phyloP scores from a whole-genome alignment of 345 rosid genomes.

The Capsella bursapastoris region DNA sequence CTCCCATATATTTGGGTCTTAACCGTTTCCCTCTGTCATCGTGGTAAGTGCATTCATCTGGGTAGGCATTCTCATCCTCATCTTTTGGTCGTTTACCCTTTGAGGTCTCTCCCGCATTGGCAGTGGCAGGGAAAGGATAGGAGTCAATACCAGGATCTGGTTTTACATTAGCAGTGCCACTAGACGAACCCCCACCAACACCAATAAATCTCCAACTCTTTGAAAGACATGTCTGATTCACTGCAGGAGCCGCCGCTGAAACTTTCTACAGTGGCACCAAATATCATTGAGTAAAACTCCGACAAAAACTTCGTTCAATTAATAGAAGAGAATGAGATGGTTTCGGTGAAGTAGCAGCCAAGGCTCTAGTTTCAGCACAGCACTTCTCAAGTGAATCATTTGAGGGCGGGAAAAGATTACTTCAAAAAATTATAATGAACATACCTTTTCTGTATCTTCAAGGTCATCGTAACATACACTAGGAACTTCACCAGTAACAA shows the following conservation, averaged over 20 bases:
- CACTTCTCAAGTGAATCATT: neutral
- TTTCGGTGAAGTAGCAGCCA: constrained; percentile 16
- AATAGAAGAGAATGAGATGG: constrained; percentile 3
- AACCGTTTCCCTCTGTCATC: constrained; percentile 61
- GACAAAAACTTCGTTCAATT: neutral
- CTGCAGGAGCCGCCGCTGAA: constrained; percentile 4
- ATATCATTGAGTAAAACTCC: constrained; percentile 14
- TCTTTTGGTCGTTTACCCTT: constrained; percentile 77
- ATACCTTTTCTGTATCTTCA: constrained; percentile 40
- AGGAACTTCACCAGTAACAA: constrained; percentile 61
- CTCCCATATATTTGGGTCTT: constrained; percentile 57
- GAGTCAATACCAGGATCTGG: constrained; percentile 44
- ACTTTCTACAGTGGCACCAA: constrained; percentile 31
- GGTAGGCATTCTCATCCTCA: constrained; percentile 47
- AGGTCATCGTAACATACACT: constrained; percentile 15
- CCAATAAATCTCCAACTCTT: constrained; percentile 38
- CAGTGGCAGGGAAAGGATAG: constrained; percentile 40
- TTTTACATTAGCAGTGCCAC: constrained; percentile 48
- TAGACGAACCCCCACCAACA: constrained; percentile 32
- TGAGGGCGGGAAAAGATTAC: neutral
- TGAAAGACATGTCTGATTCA: constrained; percentile 29
- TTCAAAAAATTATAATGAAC: neutral
- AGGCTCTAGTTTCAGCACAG: neutral
- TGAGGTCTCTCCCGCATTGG: constrained; percentile 46
- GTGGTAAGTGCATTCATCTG: constrained; percentile 36